phyloP scores from a whole-genome alignment of 2,329 filamentous ascomycete genomes.

The Westerdykella aurantiaca region DNA sequence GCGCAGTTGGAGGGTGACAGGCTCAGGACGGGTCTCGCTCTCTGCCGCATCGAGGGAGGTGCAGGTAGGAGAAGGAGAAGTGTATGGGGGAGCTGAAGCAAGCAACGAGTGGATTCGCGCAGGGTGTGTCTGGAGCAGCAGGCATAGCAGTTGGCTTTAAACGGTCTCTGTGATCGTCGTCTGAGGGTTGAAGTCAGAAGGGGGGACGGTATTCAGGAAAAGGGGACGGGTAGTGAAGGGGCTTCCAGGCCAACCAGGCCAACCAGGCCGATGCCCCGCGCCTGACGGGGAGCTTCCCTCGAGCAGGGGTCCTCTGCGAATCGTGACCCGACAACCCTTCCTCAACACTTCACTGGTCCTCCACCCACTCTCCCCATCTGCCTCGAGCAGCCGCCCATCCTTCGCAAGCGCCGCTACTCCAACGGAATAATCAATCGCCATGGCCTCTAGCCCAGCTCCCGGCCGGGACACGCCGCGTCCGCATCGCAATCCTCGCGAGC shows the following conservation, averaged over 20 bases:
- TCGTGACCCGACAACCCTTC: slow-evolving; percentile 25
- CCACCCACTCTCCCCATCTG: slow-evolving; percentile 19
- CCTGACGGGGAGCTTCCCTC: slow-evolving; percentile 16
- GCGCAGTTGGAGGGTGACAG: neutral
- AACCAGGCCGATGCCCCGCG: slow-evolving; percentile 13
- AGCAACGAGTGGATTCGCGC: slow-evolving; percentile 9
- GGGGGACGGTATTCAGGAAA: slow-evolving; percentile 12
- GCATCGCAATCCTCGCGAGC: slow-evolving; percentile 10
- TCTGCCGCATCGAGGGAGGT: too few species aligned
- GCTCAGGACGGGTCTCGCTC: too few species aligned
- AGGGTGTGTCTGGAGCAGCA: neutral
- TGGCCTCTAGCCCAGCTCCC: slow-evolving; percentile 18
- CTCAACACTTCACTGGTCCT: slow-evolving; percentile 20
- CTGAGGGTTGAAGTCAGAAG: slow-evolving; percentile 1
- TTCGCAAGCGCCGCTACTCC: slow-evolving; percentile 34
- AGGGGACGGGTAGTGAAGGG: slow-evolving; percentile 16
- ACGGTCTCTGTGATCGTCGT: too few species aligned
- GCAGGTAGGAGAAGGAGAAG: slow-evolving; percentile 13
- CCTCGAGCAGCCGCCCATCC: slow-evolving; percentile 27
- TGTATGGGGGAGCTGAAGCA: slow-evolving; percentile 15
- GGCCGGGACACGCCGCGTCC: slow-evolving; percentile 20
- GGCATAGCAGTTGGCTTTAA: neutral
- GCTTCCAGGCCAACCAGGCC: slow-evolving; percentile 24
- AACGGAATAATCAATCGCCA: slow-evolving; percentile 12
- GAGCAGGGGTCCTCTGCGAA: slow-evolving; percentile 30